Conservation (phyloP, 2,329 filamentous ascomycete genomes). For the Thelonectria rubi region DNA sequence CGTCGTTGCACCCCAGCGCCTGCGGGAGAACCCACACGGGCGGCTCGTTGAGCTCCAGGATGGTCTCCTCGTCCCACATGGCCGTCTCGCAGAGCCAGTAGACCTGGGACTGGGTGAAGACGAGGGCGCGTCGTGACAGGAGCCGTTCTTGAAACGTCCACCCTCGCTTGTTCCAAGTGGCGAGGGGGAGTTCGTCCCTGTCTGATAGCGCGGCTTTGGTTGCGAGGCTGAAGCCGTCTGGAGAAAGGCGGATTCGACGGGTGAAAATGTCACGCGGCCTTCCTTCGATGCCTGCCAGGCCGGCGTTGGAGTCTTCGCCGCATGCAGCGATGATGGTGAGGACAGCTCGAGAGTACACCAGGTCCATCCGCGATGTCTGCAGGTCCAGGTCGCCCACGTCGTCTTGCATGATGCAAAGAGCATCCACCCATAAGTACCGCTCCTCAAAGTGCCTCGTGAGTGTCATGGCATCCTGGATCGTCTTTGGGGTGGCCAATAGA, state of each 20-base stretch:
- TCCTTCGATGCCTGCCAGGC: not conserved
- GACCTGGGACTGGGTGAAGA: not conserved
- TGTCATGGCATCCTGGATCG: constrained; percentile 23
- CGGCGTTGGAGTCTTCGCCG: not conserved
- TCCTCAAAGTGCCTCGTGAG: not conserved
- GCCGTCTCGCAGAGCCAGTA: not conserved
- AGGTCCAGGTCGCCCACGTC: constrained; percentile 11
- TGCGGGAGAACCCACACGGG: not conserved
- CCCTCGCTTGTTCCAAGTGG: constrained; percentile 17
- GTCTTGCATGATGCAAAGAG: constrained; percentile 29
- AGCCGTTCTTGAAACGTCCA: constrained; percentile 29
- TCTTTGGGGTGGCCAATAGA: not conserved
- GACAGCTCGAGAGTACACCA: constrained; percentile 19
- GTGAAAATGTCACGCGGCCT: constrained; percentile 5
- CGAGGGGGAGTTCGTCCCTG: not conserved
- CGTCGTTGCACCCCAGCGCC: not conserved
- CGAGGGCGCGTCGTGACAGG: not conserved
- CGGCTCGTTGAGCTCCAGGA: not conserved
- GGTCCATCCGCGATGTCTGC: constrained; percentile 21
- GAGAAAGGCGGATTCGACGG: not conserved
- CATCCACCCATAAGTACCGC: constrained; percentile 30
- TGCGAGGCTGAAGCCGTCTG: constrained; percentile 11
- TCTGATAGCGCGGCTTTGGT: constrained; percentile 1
- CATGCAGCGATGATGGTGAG: constrained; percentile 3
- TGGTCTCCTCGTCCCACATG: not conserved